Evolutionary conservation across 306 rosid species (phyloP).

Genomic region (Biancaea sappan): DNA sequence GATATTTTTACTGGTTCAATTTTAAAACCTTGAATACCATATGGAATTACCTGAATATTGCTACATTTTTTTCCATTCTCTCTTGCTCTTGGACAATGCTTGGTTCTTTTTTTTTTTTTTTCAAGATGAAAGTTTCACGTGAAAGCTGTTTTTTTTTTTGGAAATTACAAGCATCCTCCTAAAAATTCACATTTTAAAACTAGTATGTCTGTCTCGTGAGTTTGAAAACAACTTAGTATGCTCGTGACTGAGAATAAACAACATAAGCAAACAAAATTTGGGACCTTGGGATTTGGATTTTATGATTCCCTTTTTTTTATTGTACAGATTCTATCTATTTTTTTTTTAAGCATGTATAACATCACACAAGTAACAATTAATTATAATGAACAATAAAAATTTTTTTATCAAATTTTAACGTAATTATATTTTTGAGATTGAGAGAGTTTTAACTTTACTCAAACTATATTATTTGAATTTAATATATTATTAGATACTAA

Average conservation of each 20-base stretch:
- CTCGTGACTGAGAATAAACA: conserved; percentile 38
- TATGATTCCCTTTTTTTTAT: conserved; percentile 7
- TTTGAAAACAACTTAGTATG: conserved; percentile 28
- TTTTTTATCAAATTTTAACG: too few species aligned
- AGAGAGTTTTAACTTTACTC: too few species aligned
- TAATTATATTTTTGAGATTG: too few species aligned
- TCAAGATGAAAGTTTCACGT: conserved; percentile 32
- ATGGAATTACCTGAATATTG: conserved; percentile 12
- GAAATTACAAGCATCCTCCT: conserved; percentile 9
- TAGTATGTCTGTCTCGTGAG: not conserved
- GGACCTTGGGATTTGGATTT: conserved; percentile 31
- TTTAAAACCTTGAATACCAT: too few species aligned
- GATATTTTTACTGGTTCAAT: too few species aligned
- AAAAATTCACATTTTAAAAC: not conserved
- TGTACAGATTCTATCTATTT: too few species aligned
- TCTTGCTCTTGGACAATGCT: conserved; percentile 17
- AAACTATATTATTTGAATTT: too few species aligned
- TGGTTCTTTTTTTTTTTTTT: too few species aligned
- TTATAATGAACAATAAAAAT: too few species aligned
- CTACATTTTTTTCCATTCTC: not conserved
- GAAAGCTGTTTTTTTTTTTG: conserved; percentile 29
- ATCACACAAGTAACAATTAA: too few species aligned
- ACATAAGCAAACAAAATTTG: not conserved
- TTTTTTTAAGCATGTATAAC: too few species aligned
- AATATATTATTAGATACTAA: too few species aligned